phyloP scores from a whole-genome alignment of 106 monocot genomes.

The Dendrobium chrysotoxum region DNA sequence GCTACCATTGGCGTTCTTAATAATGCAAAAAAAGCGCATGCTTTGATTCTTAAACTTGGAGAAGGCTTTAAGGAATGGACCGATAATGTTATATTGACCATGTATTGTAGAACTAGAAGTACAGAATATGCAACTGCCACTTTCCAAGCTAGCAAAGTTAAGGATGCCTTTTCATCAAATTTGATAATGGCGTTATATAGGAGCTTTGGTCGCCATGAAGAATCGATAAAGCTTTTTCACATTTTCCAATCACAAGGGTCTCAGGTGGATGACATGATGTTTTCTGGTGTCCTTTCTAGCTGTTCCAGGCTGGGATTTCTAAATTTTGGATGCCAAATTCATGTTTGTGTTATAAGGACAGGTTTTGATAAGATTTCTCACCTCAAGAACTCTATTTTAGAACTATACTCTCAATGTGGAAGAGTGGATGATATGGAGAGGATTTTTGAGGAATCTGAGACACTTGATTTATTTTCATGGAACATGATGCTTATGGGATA shows the following conservation, averaged over 20 bases:
- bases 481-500: slow-evolving; percentile 32
- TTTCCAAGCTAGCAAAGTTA: slow-evolving; percentile 15
- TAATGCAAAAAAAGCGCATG: slow-evolving; percentile 32
- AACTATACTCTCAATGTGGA: slow-evolving; percentile 25
- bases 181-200: slow-evolving; percentile 31
- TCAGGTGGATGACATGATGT: slow-evolving; percentile 18
- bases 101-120: slow-evolving; percentile 35
- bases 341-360: slow-evolving; percentile 22
- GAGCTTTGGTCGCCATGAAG: slow-evolving; percentile 14
- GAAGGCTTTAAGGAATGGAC: slow-evolving; percentile 18
- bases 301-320: slow-evolving; percentile 24
- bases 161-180: slow-evolving; percentile 27
- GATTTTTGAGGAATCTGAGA: slow-evolving; percentile 16
- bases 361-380: slow-evolving; percentile 17
- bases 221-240: slow-evolving; percentile 15
- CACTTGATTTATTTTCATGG: slow-evolving; percentile 25
- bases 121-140: slow-evolving; percentile 16
- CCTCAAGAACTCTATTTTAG: slow-evolving; percentile 27
- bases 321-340: slow-evolving; percentile 20
- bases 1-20: slow-evolving; percentile 13
- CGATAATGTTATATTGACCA: slow-evolving; percentile 32
- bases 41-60: slow-evolving; percentile 29
- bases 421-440: slow-evolving; percentile 29
- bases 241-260: slow-evolving; percentile 2
- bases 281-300: slow-evolving; percentile 19